Evolutionary conservation across 176 grass and related monocot species (phyloP).

Genomic region (Saccharum spontaneum): DNA sequence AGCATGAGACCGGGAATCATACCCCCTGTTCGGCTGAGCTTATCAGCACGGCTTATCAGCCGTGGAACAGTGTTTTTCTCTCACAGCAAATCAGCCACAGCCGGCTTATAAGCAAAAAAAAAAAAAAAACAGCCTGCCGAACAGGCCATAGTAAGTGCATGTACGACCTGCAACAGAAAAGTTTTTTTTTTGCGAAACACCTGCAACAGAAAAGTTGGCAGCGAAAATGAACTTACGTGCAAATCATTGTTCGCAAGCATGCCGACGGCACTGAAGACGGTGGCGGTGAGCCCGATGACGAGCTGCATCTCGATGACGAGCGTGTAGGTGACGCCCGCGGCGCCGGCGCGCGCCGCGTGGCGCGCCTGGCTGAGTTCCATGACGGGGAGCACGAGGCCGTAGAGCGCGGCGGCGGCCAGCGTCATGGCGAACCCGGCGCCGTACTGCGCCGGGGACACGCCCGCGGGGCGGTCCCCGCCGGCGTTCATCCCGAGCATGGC

Average conservation of each 20-base stretch:
- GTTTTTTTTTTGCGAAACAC: too few species aligned
- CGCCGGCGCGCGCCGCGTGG: conserved; percentile 36
- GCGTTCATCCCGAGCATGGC: conserved; percentile 68
- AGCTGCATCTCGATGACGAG: conserved; percentile 89
- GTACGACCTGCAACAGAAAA: too few species aligned
- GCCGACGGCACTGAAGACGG: conserved; percentile 53
- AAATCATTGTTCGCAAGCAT: conserved; percentile 82
- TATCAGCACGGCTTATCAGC: too few species aligned
- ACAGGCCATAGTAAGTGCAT: too few species aligned
- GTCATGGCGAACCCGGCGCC: conserved; percentile 68
- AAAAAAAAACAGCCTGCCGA: too few species aligned
- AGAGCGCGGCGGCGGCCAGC: conserved; percentile 58
- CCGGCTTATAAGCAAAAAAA: too few species aligned
- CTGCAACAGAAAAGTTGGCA: not conserved
- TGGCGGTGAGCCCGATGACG: conserved; percentile 62
- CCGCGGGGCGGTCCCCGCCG: conserved; percentile 43
- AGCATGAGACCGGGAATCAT: too few species aligned
- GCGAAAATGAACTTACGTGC: conserved; percentile 40
- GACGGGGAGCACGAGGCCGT: conserved; percentile 54
- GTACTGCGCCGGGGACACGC: conserved; percentile 56
- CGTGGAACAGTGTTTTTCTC: too few species aligned
- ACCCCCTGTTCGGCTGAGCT: too few species aligned
- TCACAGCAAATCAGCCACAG: too few species aligned
- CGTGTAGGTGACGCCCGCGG: conserved; percentile 47
- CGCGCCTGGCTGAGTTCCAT: conserved; percentile 71